Conservation (phyloP, 2,329 filamentous ascomycete species). For the Tolypocladium guangdongense region DNA sequence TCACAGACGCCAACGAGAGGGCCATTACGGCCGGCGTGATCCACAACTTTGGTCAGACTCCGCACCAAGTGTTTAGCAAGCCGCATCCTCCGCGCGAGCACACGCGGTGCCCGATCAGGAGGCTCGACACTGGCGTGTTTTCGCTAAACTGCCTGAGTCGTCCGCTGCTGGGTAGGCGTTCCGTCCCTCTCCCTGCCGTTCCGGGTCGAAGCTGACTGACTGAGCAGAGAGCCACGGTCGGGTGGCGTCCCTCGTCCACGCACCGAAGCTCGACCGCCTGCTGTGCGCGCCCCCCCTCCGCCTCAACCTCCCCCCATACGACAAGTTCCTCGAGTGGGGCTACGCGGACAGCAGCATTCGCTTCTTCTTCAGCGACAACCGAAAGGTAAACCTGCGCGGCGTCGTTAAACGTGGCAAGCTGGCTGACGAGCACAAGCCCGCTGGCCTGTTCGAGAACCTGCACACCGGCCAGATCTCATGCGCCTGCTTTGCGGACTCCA, state of each 20-base stretch:
- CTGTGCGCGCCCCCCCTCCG: conserved; percentile 76
- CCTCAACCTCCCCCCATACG: conserved; percentile 81
- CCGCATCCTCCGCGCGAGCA: conserved; percentile 71
- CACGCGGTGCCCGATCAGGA: conserved; percentile 48
- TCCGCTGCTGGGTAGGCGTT: conserved; percentile 52
- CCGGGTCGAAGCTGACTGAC: neutral
- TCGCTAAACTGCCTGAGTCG: conserved; percentile 69
- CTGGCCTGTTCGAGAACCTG: conserved; percentile 86
- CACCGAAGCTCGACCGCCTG: conserved; percentile 68
- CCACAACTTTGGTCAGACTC: conserved; percentile 97
- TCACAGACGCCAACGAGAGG: conserved; percentile 77
- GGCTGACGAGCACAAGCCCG: conserved; percentile 33
- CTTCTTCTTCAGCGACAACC: conserved; percentile 77
- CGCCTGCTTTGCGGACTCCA: conserved; percentile 76
- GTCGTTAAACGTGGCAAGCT: conserved; percentile 1
- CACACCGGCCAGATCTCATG: conserved; percentile 84
- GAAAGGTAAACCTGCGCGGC: conserved; percentile 42
- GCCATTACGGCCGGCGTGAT: conserved; percentile 90
- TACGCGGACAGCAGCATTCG: conserved; percentile 88
- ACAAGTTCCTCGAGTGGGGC: conserved; percentile 92
- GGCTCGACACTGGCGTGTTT: conserved; percentile 69
- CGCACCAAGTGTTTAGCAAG: conserved; percentile 82
- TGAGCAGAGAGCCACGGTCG: conserved; percentile 56
- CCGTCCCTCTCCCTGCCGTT: too few species aligned
- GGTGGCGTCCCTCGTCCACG: conserved; percentile 69